A percentile compares a stretch with the other conserved stretches of the same genome.
phyloP scores from a whole-genome alignment of 176 grass and related monocot genomes.

The Oryza australiensis region DNA sequence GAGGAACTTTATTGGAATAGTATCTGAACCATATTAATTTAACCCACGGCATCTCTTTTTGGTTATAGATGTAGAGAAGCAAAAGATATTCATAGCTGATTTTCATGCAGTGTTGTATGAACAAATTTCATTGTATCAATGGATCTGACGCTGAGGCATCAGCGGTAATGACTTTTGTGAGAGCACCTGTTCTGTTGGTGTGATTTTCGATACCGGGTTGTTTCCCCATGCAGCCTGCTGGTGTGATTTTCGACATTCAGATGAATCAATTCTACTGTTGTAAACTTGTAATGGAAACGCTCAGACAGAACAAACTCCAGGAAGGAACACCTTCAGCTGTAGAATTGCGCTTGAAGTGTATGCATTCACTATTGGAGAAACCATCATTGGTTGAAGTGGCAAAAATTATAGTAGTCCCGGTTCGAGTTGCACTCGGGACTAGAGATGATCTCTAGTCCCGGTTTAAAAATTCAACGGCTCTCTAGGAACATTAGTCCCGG shows the following conservation, averaged over 20 bases:
- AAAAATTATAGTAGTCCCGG: too few species aligned
- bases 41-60: too few species aligned
- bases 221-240: not conserved
- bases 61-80: not conserved
- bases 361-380: too few species aligned
- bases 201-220: not conserved
- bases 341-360: not conserved
- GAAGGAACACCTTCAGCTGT: not conserved
- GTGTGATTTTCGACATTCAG: not conserved
- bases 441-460: too few species aligned
- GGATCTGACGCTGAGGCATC: not conserved
- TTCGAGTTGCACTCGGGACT: too few species aligned
- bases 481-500: too few species aligned
- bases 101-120: not conserved
- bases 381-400: too few species aligned
- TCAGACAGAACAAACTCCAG: not conserved
- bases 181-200: not conserved
- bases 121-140: not conserved
- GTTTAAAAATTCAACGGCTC: too few species aligned
- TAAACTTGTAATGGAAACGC: not conserved
- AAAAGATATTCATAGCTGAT: slow-evolving; percentile 2
- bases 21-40: too few species aligned
- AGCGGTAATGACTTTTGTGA: not conserved
- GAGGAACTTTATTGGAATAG: too few species aligned
- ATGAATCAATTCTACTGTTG: not conserved